phyloP scores from a whole-genome alignment of 1,284 basidiomycete species.

The Bjerkandera adusta region DNA sequence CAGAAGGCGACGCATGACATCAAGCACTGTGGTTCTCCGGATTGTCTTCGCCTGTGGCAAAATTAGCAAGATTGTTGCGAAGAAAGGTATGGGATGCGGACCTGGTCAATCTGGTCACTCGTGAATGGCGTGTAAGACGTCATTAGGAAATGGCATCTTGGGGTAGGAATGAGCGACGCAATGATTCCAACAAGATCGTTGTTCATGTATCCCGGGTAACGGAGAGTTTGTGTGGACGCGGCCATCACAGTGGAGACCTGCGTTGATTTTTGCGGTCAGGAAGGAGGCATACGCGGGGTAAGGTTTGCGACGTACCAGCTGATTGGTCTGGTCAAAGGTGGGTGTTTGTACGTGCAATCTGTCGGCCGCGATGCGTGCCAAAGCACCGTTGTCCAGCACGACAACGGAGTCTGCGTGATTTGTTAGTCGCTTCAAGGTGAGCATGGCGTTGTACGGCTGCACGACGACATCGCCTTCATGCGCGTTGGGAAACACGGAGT shows the following conservation, averaged over 20 bases:
- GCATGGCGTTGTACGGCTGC: slow-evolving; percentile 95
- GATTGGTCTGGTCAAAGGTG: slow-evolving; percentile 94
- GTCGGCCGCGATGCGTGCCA: slow-evolving; percentile 90
- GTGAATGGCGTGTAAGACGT: slow-evolving; percentile 99
- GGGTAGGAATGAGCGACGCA: slow-evolving; percentile 95
- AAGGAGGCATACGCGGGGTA: not conserved
- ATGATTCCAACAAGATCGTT: slow-evolving; percentile 98
- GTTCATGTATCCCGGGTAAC: slow-evolving; percentile 99
- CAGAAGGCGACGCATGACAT: slow-evolving; percentile 96
- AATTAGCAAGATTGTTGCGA: not conserved
- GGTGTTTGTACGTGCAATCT: slow-evolving; percentile 89
- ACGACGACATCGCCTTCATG: slow-evolving; percentile 93
- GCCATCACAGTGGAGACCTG: slow-evolving; percentile 96
- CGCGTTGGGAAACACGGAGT: slow-evolving; percentile 97
- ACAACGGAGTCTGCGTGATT: slow-evolving; percentile 98
- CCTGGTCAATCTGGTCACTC: slow-evolving; percentile 93
- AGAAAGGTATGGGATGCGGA: slow-evolving; percentile 27
- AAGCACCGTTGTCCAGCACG: slow-evolving; percentile 94
- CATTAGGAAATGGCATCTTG: slow-evolving; percentile 99
- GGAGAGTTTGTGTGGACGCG: slow-evolving; percentile 94
- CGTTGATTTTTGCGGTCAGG: too few relatives aligned
- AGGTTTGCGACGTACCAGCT: slow-evolving; percentile 58
- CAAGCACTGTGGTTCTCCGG: slow-evolving; percentile 91
- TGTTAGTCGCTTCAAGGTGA: slow-evolving; percentile 93
- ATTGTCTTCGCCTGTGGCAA: slow-evolving; percentile 46